Evolutionary conservation across 2,329 filamentous ascomycete species (phyloP).

Genomic region (Botrytis aclada): DNA sequence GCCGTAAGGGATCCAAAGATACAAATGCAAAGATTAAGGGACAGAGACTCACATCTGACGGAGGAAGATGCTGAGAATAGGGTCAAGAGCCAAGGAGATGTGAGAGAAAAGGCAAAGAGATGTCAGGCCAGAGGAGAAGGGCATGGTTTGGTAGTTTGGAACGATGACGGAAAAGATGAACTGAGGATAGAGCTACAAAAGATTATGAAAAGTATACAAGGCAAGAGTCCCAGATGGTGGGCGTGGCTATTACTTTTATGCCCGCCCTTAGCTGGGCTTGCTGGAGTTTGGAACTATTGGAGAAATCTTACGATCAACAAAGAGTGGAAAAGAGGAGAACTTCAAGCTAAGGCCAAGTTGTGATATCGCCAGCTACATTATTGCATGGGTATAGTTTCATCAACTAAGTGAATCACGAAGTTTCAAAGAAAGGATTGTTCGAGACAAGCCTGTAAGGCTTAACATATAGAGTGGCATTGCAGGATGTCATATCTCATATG

Average conservation of each 20-base stretch:
- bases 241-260: conserved; percentile 64
- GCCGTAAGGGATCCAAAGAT: conserved; percentile 74
- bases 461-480: neutral
- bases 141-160: conserved; percentile 82
- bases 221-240: conserved; percentile 60
- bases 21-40: conserved; percentile 76
- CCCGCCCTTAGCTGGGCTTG: conserved; percentile 70
- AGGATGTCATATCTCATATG: neutral
- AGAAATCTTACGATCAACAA: conserved; percentile 68
- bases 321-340: conserved; percentile 63
- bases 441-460: neutral
- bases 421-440: neutral
- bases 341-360: conserved; percentile 58
- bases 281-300: conserved; percentile 69
- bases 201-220: conserved; percentile 62
- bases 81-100: conserved; percentile 82
- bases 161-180: conserved; percentile 72
- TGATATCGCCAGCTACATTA: conserved; percentile 33
- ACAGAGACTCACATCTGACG: conserved; percentile 72
- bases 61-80: conserved; percentile 85
- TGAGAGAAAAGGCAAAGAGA: conserved; percentile 75
- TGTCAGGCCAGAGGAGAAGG: conserved; percentile 63
- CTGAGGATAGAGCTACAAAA: conserved; percentile 63
- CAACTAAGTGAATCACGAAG: neutral
- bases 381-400: neutral